Conservation (phyloP, 192 early-diverging fungal genomes). For the Mortierella claussenii region DNA sequence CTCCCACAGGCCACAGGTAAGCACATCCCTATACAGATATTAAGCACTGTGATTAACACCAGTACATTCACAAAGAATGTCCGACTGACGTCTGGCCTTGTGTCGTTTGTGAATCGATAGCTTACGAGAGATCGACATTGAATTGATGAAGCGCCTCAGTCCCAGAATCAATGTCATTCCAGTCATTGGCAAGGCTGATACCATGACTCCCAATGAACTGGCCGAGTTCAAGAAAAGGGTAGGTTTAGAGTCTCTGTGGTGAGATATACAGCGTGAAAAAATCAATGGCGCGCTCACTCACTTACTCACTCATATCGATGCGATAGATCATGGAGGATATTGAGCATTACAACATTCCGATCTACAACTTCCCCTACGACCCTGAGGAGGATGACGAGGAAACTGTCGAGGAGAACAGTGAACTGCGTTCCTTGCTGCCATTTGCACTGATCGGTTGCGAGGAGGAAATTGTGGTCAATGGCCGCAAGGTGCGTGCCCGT, state of each 20-base stretch:
- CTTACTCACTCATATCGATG: no score
- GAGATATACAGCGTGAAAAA: no score
- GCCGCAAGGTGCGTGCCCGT: constrained; percentile 90
- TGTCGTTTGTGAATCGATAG: no score
- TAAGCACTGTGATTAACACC: no score
- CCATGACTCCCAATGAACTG: constrained; percentile 88
- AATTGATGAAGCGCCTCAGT: constrained; percentile 92
- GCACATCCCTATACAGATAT: no score
- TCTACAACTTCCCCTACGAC: constrained; percentile 97
- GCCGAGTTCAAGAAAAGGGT: constrained; percentile 89
- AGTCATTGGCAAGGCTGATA: constrained; percentile 93
- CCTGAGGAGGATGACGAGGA: constrained; percentile 99
- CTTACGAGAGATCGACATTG: constrained; percentile 95
- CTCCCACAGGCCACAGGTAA: constrained; percentile 95
- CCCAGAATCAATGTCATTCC: constrained; percentile 96
- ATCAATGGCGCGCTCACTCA: no score
- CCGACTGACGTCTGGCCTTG: no score
- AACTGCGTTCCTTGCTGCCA: constrained; percentile 91
- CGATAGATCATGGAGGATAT: constrained; percentile 98
- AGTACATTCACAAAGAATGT: no score
- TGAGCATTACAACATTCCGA: constrained; percentile 91
- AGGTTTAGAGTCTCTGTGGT: no score
- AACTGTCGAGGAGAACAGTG: constrained; percentile 97
- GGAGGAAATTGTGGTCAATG: constrained; percentile 84
- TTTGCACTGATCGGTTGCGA: constrained; percentile 98